Conservation (phyloP, 2,329 filamentous ascomycete genomes). For the Clonostachys rhizophaga region DNA sequence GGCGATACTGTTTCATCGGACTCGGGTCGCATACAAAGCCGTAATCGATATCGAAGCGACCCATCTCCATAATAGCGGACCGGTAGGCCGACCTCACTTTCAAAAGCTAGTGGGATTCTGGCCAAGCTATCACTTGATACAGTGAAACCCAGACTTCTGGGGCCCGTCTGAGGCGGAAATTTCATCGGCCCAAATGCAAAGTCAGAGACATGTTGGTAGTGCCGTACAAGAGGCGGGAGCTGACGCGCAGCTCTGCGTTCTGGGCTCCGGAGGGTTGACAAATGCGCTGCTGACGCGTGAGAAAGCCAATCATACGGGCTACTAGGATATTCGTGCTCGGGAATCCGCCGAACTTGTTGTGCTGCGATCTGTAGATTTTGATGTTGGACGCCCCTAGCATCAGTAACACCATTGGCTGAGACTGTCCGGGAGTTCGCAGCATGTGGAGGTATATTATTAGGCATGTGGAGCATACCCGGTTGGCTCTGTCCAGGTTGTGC, state of each 20-base stretch:
- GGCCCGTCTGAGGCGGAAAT: constrained; percentile 23
- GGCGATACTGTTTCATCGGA: constrained; percentile 24
- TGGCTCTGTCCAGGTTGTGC: too few relatives aligned
- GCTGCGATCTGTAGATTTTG: not conserved
- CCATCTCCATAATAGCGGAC: constrained; percentile 39
- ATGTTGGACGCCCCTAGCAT: too few relatives aligned
- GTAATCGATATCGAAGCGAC: constrained; percentile 61
- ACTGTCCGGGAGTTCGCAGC: too few relatives aligned
- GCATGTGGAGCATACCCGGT: too few relatives aligned
- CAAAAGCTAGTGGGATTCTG: constrained; percentile 23
- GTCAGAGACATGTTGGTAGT: constrained; percentile 54
- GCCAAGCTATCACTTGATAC: constrained; percentile 28
- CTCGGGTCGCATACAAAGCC: constrained; percentile 44
- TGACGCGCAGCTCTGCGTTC: too few relatives aligned
- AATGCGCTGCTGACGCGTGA: constrained; percentile 31
- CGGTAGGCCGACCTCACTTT: constrained; percentile 19
- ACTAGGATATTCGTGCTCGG: constrained; percentile 29
- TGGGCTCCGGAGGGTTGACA: too few relatives aligned
- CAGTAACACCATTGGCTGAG: too few relatives aligned
- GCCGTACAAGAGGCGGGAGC: constrained; percentile 2
- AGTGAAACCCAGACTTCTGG: constrained; percentile 41
- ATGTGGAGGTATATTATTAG: too few relatives aligned
- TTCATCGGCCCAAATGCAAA: constrained; percentile 43
- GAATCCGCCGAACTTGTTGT: constrained; percentile 5
- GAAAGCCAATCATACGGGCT: constrained; percentile 34